Evolutionary conservation across 2,329 filamentous ascomycete genomes (phyloP).

Genomic region (Macrophomina phaseolina): DNA sequence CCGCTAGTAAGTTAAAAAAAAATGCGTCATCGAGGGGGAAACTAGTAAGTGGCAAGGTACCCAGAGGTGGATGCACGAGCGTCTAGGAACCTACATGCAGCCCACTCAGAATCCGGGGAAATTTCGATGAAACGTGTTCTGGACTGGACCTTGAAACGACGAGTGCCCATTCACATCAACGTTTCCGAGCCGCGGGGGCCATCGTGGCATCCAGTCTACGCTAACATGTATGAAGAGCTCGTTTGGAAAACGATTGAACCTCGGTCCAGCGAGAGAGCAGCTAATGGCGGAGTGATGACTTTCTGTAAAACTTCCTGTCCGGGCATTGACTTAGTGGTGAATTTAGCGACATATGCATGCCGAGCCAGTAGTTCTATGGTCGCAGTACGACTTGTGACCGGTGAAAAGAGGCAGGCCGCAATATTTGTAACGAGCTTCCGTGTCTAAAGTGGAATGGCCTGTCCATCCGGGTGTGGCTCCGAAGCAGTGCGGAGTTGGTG

Average conservation of each 20-base stretch:
- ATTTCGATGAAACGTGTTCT: conserved; percentile 10
- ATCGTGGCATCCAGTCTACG: background rate
- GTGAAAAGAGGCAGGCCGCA: background rate
- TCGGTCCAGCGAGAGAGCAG: too few relatives aligned
- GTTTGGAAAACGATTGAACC: too few relatives aligned
- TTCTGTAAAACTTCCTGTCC: background rate
- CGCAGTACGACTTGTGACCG: background rate
- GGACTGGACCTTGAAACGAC: conserved; percentile 11
- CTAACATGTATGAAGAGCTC: too few relatives aligned
- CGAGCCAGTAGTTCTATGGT: background rate
- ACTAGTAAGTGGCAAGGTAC: conserved; percentile 8
- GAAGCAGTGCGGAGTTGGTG: background rate
- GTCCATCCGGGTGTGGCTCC: background rate
- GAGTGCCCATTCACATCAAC: background rate
- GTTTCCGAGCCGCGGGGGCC: background rate
- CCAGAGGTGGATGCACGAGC: background rate
- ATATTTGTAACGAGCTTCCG: background rate
- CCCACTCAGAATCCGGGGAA: conserved; percentile 15
- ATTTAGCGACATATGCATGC: background rate
- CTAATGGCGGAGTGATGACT: background rate
- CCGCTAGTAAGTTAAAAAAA: conserved; percentile 12
- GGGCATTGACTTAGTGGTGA: background rate
- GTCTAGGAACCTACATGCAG: background rate
- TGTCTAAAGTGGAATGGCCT: conserved; percentile 19
- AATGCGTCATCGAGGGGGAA: background rate